Percentiles rank a stretch among this genome's conserved stretches.
These are phyloP conservation scores for Lasiodiplodia theobromae DNA, from an alignment of 2,329 filamentous ascomycete genomes.

Conservation along the genomic window DNA sequence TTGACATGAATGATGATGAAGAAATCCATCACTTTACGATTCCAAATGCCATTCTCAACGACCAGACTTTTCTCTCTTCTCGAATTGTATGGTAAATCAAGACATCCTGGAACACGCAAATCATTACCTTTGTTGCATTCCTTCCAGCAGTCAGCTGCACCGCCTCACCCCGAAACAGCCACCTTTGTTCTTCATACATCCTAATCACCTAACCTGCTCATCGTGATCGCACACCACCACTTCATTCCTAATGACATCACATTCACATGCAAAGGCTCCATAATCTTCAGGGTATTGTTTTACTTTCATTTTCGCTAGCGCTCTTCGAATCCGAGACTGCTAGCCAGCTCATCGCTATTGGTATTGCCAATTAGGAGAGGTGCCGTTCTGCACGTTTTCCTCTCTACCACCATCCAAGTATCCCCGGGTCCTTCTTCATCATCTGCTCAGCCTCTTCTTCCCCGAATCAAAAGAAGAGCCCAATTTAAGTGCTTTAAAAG, in stretches of 20 bases:
- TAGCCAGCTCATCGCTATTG: not conserved
- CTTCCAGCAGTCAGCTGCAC: no score
- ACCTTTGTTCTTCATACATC: not conserved
- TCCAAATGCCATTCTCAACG: no score
- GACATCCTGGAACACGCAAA: no score
- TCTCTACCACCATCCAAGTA: not conserved
- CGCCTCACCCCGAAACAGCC: not conserved
- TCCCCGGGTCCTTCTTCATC: not conserved
- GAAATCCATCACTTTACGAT: no score
- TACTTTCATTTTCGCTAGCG: not conserved
- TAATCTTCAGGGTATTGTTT: not conserved
- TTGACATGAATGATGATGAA: no score
- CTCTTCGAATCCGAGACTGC: not conserved
- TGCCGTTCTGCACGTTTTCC: not conserved
- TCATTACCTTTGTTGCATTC: no score
- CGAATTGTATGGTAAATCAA: no score
- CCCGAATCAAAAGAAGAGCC: not conserved
- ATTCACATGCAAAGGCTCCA: not conserved
- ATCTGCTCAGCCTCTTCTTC: not conserved
- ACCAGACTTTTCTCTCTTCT: no score
- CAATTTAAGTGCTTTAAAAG: not conserved
- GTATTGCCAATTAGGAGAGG: not conserved
- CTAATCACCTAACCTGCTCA: not conserved
- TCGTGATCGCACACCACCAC: not conserved
- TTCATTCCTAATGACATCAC: not conserved